These are phyloP conservation scores for Trypanosoma congolense DNA, from an alignment of 208 protist genomes.

Conservation along the genomic window DNA sequence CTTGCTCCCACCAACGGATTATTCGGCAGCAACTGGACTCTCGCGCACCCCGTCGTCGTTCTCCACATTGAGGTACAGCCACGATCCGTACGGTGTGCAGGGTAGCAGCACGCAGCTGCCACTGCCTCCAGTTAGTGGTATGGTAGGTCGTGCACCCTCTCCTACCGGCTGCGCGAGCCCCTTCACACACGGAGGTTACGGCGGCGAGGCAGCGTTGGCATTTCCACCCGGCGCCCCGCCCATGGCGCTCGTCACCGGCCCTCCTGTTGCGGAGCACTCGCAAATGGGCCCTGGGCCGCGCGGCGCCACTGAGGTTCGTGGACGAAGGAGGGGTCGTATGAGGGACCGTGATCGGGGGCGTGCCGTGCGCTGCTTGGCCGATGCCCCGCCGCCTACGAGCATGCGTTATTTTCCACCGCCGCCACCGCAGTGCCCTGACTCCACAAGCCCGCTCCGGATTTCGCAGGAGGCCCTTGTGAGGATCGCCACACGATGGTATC, in stretches of 20 bases:
- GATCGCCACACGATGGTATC: constrained; percentile 41
- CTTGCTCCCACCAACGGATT: background rate
- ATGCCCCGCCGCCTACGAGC: constrained; percentile 15
- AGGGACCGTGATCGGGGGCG: constrained; percentile 12
- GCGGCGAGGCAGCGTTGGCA: background rate
- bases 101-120: background rate
- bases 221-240: constrained; percentile 2
- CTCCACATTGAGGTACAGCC: background rate
- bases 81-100: constrained; percentile 2
- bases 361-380: constrained; percentile 1
- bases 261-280: constrained; percentile 10
- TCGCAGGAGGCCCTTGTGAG: constrained; percentile 2
- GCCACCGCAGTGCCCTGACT: constrained; percentile 19
- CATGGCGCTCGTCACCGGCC: too few relatives aligned
- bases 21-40: background rate
- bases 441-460: background rate
- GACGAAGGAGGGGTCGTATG: constrained; percentile 13
- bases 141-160: background rate
- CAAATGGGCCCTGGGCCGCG: constrained; percentile 9
- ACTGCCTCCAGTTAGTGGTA: background rate
- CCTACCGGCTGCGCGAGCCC: background rate
- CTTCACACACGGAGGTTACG: background rate
- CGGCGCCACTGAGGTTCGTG: constrained; percentile 7
- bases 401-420: constrained; percentile 31
- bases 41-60: background rate